Evolutionary conservation across 2,329 filamentous ascomycete genomes (phyloP).

Genomic region (Fusarium fracticaudum): DNA sequence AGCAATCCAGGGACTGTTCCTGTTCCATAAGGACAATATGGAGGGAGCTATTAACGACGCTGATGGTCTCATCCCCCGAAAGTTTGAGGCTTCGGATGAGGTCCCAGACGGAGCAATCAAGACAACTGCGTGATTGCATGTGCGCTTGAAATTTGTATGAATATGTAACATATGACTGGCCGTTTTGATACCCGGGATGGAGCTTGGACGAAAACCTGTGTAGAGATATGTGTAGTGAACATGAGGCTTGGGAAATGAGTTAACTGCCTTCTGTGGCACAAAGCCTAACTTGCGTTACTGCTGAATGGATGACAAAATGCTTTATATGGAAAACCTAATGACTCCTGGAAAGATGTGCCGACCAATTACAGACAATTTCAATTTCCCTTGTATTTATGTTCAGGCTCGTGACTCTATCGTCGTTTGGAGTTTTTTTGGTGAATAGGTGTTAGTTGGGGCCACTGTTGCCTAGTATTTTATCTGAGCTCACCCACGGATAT

Average conservation of each 20-base stretch:
- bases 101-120: conserved; percentile 53
- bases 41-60: conserved; percentile 86
- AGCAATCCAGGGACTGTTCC: conserved; percentile 90
- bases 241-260: not conserved
- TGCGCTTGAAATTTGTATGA: conserved; percentile 11
- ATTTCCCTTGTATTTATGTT: not conserved
- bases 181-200: conserved; percentile 30
- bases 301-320: not conserved
- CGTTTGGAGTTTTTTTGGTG: not conserved
- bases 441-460: conserved; percentile 3
- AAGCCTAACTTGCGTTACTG: too few relatives aligned
- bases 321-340: not conserved
- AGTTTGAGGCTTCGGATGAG: conserved; percentile 60
- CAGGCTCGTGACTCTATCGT: not conserved
- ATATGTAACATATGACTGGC: conserved; percentile 24
- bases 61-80: conserved; percentile 69
- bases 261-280: not conserved
- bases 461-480: conserved; percentile 31
- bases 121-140: conserved; percentile 48
- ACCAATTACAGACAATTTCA: not conserved
- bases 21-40: conserved; percentile 94
- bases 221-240: not conserved
- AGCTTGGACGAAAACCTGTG: conserved; percentile 7
- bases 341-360: not conserved
- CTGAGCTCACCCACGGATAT: conserved; percentile 6